Evolutionary conservation across 768 basidiomycete genomes (phyloP).

Genomic region (Hericium erinaceus): DNA sequence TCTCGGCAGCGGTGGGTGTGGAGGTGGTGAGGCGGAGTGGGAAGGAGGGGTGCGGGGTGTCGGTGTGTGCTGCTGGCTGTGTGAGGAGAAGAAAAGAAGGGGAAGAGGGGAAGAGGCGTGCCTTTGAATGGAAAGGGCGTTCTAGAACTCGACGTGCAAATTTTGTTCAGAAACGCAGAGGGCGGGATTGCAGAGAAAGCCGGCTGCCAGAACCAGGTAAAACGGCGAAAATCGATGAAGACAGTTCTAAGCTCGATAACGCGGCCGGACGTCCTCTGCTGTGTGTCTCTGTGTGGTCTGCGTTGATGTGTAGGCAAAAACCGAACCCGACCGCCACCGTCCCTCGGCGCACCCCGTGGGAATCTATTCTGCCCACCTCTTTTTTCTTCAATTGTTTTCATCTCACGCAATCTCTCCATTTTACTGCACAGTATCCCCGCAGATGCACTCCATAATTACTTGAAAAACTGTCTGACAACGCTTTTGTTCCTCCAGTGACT

Average conservation of each 20-base stretch:
- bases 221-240: constrained; percentile 35
- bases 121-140: constrained; percentile 1
- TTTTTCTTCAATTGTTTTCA: background rate
- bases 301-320: constrained; percentile 13
- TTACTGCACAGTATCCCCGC: too few relatives aligned
- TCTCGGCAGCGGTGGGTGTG: background rate
- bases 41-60: background rate
- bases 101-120: constrained; percentile 11
- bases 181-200: constrained; percentile 12
- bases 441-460: too few relatives aligned
- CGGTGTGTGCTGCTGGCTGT: background rate
- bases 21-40: background rate
- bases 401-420: too few relatives aligned
- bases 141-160: background rate
- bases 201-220: constrained; percentile 22
- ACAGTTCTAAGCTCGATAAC: constrained; percentile 24
- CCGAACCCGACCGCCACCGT: constrained; percentile 1
- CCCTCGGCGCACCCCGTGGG: constrained; percentile 9
- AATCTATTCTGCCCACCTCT: background rate
- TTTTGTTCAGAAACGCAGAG: background rate
- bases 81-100: constrained; percentile 1
- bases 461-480: too few relatives aligned
- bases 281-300: background rate
- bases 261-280: constrained; percentile 22
- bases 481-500: too few relatives aligned